Evolutionary conservation across 495 filamentous ascomycete genomes (phyloP), one percentile per base, ranked within the genome.

Genomic region (Hamigera avellanea): DNA sequence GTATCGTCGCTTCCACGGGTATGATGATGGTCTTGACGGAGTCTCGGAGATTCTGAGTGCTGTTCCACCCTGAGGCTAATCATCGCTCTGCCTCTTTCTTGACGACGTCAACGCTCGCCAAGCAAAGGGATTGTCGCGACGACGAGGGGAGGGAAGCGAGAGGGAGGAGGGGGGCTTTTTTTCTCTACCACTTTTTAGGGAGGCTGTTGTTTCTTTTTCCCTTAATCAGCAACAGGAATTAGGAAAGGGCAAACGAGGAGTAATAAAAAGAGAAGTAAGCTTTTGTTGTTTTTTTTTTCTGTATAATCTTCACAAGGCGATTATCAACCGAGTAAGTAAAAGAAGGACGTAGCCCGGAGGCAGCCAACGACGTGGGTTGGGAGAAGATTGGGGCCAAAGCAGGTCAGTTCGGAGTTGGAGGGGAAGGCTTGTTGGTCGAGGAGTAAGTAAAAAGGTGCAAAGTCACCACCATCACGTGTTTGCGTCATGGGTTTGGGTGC

Each of bases 31-130:
- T 61, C 35, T 53, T 56, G 52, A 56, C 52, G 56, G 52, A 58
- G 50, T 62, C 48, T 62, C 52, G 58, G 56, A 50, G 56, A 61
- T 52, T 62, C 55, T 65, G 54, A 61, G 56, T 62, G 57, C 52
- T 63, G 54, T 62, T 64, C 58, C 58, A 61, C 61, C 57, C 57
- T 57, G 56, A 62, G 56, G 61, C 62, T 67, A 59, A 62, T 65
- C 63, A 67, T 67, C 58, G 58, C 63, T 67, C 63, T 65, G 59
- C 56, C 52, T 65, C 57, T 57, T 49, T 58, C 49, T 40, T 15
- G 18, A 23, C 21, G 21, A 23, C 21, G 21, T 23, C 21, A 23
- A 23, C 9, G 21, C 21, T 23, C 21, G 21, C 21, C 21, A 23
- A 23, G 21, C 21, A 23, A 23, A n/a, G n/a, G 21, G 9, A 23